phyloP scores from a whole-genome alignment of 2,329 filamentous ascomycete genomes.

The Diaporthe citri region DNA sequence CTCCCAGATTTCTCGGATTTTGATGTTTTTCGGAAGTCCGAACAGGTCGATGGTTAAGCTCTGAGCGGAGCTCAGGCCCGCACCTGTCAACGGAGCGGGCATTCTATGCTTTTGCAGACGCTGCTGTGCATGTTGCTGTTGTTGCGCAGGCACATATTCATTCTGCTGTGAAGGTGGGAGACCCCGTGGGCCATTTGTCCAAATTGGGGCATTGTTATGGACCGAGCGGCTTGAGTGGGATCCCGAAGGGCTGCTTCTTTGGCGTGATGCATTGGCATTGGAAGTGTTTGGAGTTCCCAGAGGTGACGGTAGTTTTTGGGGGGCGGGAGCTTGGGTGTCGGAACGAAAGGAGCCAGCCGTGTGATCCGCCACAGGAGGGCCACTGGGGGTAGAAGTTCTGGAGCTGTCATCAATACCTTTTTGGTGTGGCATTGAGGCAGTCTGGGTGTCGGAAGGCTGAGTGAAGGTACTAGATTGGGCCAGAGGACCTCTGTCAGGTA shows the following conservation, averaged over 20 bases:
- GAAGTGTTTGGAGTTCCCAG: background rate
- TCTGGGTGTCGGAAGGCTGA: background rate
- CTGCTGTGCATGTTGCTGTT: background rate
- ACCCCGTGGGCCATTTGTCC: background rate
- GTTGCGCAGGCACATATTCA: background rate
- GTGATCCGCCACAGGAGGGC: background rate
- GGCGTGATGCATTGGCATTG: background rate
- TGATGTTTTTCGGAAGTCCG: constrained; percentile 52
- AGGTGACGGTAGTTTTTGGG: background rate
- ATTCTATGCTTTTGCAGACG: background rate
- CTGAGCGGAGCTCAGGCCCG: constrained; percentile 34
- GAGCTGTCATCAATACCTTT: background rate
- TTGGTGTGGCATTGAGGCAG: background rate
- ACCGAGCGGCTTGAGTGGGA: background rate
- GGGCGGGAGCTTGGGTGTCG: background rate
- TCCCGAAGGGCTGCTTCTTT: background rate
- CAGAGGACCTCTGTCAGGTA: too few species aligned
- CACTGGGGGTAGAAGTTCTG: too few species aligned
- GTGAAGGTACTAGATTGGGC: background rate
- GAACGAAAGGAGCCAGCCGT: background rate
- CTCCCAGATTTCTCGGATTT: constrained; percentile 61
- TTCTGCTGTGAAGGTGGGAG: background rate
- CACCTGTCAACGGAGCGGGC: background rate
- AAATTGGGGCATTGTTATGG: background rate
- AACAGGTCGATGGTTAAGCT: constrained; percentile 50